Evolutionary conservation across 371 early-diverging fungal species (phyloP).

Genomic region (Sporodiniella umbellata): DNA sequence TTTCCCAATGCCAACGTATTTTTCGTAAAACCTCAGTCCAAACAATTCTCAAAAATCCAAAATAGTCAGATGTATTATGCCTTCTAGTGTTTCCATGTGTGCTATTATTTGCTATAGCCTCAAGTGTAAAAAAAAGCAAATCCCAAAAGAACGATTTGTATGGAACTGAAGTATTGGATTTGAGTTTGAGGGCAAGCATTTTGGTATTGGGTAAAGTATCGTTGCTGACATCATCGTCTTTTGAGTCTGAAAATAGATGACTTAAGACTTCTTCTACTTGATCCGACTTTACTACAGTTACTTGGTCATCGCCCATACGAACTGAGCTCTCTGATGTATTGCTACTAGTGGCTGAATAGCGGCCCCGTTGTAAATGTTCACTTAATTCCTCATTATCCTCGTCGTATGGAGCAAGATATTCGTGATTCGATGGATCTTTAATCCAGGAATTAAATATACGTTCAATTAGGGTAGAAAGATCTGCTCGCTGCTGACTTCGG

Average conservation of each 20-base stretch:
- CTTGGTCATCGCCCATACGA: constrained; percentile 2
- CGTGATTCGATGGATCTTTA: constrained; percentile 43
- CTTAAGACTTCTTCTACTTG: constrained; percentile 25
- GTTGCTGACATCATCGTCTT: background rate
- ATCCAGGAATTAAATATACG: constrained; percentile 62
- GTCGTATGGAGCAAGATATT: constrained; percentile 37
- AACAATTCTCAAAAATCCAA: constrained; percentile 59
- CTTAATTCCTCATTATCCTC: constrained; percentile 5
- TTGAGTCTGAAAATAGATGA: constrained; percentile 11
- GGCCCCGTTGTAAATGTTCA: constrained; percentile 20
- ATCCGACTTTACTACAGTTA: constrained; percentile 20
- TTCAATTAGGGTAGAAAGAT: constrained; percentile 57
- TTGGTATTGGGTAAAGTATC: constrained; percentile 9
- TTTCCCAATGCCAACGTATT: constrained; percentile 67
- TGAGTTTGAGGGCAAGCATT: constrained; percentile 46
- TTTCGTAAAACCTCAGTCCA: constrained; percentile 65
- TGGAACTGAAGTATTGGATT: constrained; percentile 58
- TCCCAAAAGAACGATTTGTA: constrained; percentile 70
- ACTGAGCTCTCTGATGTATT: background rate
- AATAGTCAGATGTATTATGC: constrained; percentile 28
- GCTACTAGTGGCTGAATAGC: constrained; percentile 9
- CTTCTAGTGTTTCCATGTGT: background rate
- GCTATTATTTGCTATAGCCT: constrained; percentile 43
- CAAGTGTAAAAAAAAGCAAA: constrained; percentile 50
- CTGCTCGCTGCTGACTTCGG: constrained; percentile 50